Conservation (phyloP, 2,329 filamentous ascomycete genomes). For the Fusarium pininemorale region DNA sequence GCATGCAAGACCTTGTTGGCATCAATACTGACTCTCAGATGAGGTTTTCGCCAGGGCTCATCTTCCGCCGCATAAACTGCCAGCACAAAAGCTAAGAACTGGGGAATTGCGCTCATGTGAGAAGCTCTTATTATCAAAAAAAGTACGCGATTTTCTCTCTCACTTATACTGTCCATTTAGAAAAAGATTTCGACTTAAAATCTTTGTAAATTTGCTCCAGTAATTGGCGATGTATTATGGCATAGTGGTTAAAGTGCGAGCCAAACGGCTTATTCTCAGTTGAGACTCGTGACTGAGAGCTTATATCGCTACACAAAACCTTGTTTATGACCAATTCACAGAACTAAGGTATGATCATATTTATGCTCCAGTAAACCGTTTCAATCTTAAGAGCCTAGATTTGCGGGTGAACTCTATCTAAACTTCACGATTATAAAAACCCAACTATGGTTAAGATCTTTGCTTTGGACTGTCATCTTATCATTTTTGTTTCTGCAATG, state of each 20-base stretch:
- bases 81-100: neutral
- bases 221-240: neutral
- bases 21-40: neutral
- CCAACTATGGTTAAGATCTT: no score
- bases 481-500: neutral
- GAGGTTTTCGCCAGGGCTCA: neutral
- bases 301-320: neutral
- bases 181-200: accelerated
- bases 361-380: neutral
- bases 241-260: neutral
- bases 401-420: neutral
- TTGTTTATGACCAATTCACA: neutral
- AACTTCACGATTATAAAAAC: neutral
- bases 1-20: no score
- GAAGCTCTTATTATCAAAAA: neutral
- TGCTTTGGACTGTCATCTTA: neutral
- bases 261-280: no score
- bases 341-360: neutral
- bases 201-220: neutral
- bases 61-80: no score
- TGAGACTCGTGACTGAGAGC: neutral
- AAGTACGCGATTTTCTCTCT: neutral
- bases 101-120: neutral
- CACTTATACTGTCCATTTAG: accelerated
- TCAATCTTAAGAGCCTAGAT: neutral